These are phyloP conservation scores for Suhomyces panamericanus DNA, from an alignment of 1,139 yeast genomes.

Conservation along the genomic window DNA sequence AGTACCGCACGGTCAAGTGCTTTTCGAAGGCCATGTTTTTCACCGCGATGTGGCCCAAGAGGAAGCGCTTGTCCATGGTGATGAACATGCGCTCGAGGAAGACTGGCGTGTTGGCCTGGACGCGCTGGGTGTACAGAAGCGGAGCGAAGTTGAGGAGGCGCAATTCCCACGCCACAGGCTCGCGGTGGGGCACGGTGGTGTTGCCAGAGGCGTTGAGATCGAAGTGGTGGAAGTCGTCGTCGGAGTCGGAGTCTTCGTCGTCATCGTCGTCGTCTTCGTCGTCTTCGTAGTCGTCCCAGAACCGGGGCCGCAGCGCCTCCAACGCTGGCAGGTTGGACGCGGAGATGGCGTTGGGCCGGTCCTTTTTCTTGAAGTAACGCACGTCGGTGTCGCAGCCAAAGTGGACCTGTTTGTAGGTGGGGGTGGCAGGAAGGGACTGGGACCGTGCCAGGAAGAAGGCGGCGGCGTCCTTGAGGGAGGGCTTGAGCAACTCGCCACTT, in stretches of 20 bases:
- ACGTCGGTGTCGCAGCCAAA: slow-evolving; percentile 70
- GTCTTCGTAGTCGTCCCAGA: slow-evolving; percentile 14
- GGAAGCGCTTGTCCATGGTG: slow-evolving; percentile 52
- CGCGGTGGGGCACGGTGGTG: slow-evolving; percentile 24
- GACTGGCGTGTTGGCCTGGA: slow-evolving; percentile 45
- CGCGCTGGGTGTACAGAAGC: slow-evolving; percentile 39
- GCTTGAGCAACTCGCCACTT: slow-evolving; percentile 77
- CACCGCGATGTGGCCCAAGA: slow-evolving; percentile 77
- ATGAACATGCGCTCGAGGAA: slow-evolving; percentile 67
- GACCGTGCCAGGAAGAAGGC: slow-evolving; percentile 43
- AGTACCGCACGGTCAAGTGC: slow-evolving; percentile 59
- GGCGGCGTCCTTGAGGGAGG: slow-evolving; percentile 55
- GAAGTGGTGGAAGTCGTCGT: slow-evolving; percentile 18
- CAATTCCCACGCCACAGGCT: slow-evolving; percentile 49
- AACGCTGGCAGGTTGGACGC: slow-evolving; percentile 60
- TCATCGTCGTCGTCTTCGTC: slow-evolving; percentile 21
- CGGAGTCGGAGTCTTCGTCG: slow-evolving; percentile 19
- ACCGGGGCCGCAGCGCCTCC: slow-evolving; percentile 23
- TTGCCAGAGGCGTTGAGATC: slow-evolving; percentile 15
- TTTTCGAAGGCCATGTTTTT: slow-evolving; percentile 68
- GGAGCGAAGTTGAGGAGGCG: slow-evolving; percentile 48
- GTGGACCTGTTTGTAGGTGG: slow-evolving; percentile 73
- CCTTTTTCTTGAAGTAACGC: slow-evolving; percentile 68
- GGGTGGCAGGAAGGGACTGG: slow-evolving; percentile 72
- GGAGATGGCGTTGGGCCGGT: slow-evolving; percentile 74